phyloP scores from a whole-genome alignment of 2,329 filamentous ascomycete genomes.

The Mycosphaerella sp. region DNA sequence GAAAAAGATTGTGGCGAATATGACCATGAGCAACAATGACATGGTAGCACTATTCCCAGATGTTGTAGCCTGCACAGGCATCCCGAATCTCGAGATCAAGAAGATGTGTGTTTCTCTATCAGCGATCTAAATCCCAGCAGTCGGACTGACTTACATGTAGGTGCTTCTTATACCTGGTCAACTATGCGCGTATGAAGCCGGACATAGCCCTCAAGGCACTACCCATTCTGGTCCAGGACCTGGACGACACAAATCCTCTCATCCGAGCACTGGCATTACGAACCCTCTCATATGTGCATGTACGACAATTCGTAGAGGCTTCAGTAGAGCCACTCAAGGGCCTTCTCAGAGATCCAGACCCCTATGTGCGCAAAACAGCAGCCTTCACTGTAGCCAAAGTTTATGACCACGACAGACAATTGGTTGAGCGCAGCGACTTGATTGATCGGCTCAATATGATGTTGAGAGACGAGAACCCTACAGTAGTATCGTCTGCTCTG shows the following conservation, averaged over 20 bases:
- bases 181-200: constrained; percentile 90
- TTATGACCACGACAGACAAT: constrained; percentile 87
- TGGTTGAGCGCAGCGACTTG: constrained; percentile 85
- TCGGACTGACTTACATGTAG: constrained; percentile 46
- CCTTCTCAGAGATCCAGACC: constrained; percentile 77
- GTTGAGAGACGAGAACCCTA: constrained; percentile 92
- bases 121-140: background rate
- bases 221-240: constrained; percentile 68
- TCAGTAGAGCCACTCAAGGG: constrained; percentile 78
- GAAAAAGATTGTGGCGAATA: constrained; percentile 99
- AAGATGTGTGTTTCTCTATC: constrained; percentile 68
- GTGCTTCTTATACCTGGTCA: constrained; percentile 97
- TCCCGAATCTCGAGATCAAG: constrained; percentile 94
- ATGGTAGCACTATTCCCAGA: constrained; percentile 98
- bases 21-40: constrained; percentile 99
- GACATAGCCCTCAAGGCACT: constrained; percentile 92
- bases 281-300: constrained; percentile 96
- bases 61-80: constrained; percentile 90
- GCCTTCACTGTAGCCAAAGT: constrained; percentile 95
- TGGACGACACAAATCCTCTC: constrained; percentile 87
- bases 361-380: constrained; percentile 95
- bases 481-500: constrained; percentile 89
- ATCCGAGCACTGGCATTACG: constrained; percentile 86
- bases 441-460: constrained; percentile 88
- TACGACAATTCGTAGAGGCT: constrained; percentile 89